Percentiles rank a stretch among this genome's conserved stretches.
Conservation (phyloP, 768 basidiomycete genomes). For the Leccinum subgranulosum region DNA sequence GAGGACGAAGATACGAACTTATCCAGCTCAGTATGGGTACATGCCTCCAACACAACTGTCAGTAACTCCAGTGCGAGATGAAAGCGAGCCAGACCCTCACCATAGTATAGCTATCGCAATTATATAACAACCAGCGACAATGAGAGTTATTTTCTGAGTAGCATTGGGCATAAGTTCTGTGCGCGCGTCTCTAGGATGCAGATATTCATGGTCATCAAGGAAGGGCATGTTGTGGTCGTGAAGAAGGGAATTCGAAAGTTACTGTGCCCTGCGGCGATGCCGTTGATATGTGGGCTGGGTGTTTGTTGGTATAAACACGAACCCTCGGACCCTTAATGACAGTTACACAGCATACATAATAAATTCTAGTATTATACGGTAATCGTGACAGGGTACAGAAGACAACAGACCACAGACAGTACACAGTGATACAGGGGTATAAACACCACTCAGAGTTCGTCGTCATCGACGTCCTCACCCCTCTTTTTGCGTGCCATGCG, state of each 20-base stretch:
- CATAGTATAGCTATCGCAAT: conserved; percentile 77
- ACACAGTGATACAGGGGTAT: conserved; percentile 5
- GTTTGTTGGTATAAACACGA: neutral
- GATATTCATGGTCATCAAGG: conserved; percentile 16
- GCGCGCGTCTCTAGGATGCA: conserved; percentile 26
- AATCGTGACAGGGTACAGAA: conserved; percentile 18
- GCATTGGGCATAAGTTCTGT: conserved; percentile 56
- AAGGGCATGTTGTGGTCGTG: conserved; percentile 31
- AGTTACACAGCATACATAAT: neutral
- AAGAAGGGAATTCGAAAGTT: neutral
- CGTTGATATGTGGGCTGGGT: neutral
- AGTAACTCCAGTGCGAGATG: neutral
- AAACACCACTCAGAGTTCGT: conserved; percentile 39
- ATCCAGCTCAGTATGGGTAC: conserved; percentile 68
- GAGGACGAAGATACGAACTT: conserved; percentile 47
- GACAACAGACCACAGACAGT: conserved; percentile 19
- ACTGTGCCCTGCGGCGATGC: conserved; percentile 10
- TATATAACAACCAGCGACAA: conserved; percentile 76
- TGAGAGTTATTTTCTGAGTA: conserved; percentile 74
- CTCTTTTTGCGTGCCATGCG: conserved; percentile 88
- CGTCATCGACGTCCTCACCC: conserved; percentile 75
- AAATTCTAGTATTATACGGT: conserved; percentile 16
- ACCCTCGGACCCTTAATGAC: too few species aligned
- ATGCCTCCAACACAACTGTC: conserved; percentile 50
- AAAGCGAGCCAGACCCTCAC: conserved; percentile 37